A percentile compares a stretch with the other conserved stretches of the same genome.
Evolutionary conservation across 441 rosid genomes (phyloP).

Genomic region (Adansonia madagascariensis): DNA sequence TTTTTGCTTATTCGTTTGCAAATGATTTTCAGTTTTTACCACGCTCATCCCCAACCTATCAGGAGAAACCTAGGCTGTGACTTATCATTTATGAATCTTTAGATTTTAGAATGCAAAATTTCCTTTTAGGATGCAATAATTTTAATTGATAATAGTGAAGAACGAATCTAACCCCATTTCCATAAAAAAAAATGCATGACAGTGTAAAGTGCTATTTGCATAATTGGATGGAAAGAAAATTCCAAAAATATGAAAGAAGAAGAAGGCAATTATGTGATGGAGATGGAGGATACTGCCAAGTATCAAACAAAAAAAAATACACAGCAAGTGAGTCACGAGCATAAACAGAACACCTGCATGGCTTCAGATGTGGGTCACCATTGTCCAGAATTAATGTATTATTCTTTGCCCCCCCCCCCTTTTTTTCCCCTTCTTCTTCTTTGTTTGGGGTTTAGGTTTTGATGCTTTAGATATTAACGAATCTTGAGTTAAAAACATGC

Average conservation of each 20-base stretch:
- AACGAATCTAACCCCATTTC: not conserved
- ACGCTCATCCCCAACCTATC: not conserved
- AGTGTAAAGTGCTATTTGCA: not conserved
- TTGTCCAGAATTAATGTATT: not conserved
- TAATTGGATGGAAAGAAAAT: conserved; percentile 7
- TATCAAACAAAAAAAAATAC: conserved; percentile 22
- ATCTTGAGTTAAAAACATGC: not conserved
- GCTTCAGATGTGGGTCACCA: conserved; percentile 23
- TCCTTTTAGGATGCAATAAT: not conserved
- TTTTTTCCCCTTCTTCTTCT: too few species aligned
- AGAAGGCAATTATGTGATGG: not conserved
- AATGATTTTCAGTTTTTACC: not conserved
- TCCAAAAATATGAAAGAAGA: not conserved
- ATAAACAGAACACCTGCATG: not conserved
- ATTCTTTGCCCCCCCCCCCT: not conserved
- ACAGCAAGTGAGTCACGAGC: conserved; percentile 36
- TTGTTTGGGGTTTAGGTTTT: not conserved
- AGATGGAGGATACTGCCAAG: conserved; percentile 15
- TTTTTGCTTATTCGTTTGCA: not conserved
- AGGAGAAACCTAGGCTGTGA: not conserved
- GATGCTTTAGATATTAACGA: not conserved
- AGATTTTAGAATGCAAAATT: not conserved
- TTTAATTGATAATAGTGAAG: too few species aligned
- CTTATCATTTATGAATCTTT: not conserved
- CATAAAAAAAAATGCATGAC: not conserved